A percentile compares a stretch with the other conserved stretches of the same genome.
Evolutionary conservation across 805 yeast genomes (phyloP).

Genomic region (Candida ipomoeae): DNA sequence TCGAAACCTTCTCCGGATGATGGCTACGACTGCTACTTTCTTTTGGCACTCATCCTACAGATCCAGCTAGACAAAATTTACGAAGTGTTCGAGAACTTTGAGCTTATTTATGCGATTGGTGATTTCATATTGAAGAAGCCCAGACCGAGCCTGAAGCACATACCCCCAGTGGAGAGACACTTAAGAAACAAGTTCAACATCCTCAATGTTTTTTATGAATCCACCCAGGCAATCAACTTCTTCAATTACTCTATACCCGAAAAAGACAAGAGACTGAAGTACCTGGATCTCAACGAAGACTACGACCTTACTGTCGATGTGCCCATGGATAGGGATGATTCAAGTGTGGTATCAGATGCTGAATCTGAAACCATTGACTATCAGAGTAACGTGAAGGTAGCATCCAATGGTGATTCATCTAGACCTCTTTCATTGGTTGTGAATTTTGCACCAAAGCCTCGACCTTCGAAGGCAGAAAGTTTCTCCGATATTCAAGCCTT

Average conservation of each 20-base stretch:
- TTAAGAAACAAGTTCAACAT: constrained; percentile 29
- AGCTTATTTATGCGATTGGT: constrained; percentile 39
- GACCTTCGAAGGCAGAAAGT: not conserved
- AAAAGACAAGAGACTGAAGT: constrained; percentile 34
- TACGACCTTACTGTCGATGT: constrained; percentile 26
- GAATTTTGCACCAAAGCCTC: constrained; percentile 15
- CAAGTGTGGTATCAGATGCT: constrained; percentile 10
- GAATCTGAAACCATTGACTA: constrained; percentile 15
- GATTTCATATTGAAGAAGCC: constrained; percentile 24
- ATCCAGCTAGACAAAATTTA: constrained; percentile 35
- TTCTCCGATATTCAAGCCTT: constrained; percentile 2
- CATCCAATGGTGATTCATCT: constrained; percentile 13
- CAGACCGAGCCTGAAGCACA: constrained; percentile 18
- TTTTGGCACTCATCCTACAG: constrained; percentile 35
- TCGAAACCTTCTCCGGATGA: constrained; percentile 14
- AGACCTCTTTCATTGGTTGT: constrained; percentile 25
- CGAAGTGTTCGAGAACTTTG: constrained; percentile 41
- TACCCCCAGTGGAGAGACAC: constrained; percentile 18
- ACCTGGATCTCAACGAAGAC: constrained; percentile 40
- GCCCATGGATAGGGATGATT: constrained; percentile 3
- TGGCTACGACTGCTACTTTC: constrained; percentile 31
- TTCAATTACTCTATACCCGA: constrained; percentile 42
- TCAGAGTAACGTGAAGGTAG: constrained; percentile 9
- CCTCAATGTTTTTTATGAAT: constrained; percentile 37
- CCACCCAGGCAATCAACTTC: constrained; percentile 47